A percentile compares a stretch with the other conserved stretches of the same genome.
These are phyloP conservation scores for Manihot esculenta DNA, from an alignment of 441 rosid species.

Conservation along the genomic window DNA sequence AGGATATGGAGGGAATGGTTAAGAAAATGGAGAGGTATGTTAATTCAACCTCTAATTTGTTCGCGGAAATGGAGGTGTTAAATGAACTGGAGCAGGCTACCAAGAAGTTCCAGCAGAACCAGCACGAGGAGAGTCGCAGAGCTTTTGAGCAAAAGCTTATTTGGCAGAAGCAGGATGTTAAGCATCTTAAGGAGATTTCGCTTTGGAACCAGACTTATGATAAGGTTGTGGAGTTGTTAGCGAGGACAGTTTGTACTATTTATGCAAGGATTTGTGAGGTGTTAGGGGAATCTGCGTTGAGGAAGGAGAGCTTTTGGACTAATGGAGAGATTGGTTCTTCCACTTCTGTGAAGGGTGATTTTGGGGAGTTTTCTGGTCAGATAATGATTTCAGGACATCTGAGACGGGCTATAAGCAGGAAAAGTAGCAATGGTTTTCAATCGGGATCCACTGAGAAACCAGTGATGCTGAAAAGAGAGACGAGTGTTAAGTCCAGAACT, in stretches of 20 bases:
- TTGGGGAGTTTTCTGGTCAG: conserved; percentile 30
- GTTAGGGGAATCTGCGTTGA: conserved; percentile 61
- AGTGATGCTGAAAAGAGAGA: conserved; percentile 29
- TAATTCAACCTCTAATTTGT: conserved; percentile 66
- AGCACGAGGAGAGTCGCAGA: conserved; percentile 77
- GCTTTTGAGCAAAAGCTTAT: conserved; percentile 87
- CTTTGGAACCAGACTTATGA: conserved; percentile 89
- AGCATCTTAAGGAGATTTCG: conserved; percentile 76
- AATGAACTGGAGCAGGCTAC: conserved; percentile 78
- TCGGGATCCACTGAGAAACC: conserved; percentile 40
- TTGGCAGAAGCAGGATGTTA: conserved; percentile 96
- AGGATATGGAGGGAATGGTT: conserved; percentile 92
- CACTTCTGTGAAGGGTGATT: conserved; percentile 31
- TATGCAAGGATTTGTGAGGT: conserved; percentile 67
- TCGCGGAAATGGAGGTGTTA: conserved; percentile 85
- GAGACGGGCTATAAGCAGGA: conserved; percentile 52
- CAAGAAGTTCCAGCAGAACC: conserved; percentile 73
- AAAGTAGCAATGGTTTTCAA: conserved; percentile 31
- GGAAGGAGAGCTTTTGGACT: conserved; percentile 28
- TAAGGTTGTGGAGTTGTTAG: conserved; percentile 88
- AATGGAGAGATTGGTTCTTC: conserved; percentile 25
- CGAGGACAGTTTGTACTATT: conserved; percentile 81
- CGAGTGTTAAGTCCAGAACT: conserved; percentile 34
- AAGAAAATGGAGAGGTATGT: conserved; percentile 92
- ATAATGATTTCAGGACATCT: conserved; percentile 34